A percentile compares a stretch with the other conserved stretches of the same genome.
Conservation (phyloP, 208 protist genomes). For the Jaenimonas drosophilae region DNA sequence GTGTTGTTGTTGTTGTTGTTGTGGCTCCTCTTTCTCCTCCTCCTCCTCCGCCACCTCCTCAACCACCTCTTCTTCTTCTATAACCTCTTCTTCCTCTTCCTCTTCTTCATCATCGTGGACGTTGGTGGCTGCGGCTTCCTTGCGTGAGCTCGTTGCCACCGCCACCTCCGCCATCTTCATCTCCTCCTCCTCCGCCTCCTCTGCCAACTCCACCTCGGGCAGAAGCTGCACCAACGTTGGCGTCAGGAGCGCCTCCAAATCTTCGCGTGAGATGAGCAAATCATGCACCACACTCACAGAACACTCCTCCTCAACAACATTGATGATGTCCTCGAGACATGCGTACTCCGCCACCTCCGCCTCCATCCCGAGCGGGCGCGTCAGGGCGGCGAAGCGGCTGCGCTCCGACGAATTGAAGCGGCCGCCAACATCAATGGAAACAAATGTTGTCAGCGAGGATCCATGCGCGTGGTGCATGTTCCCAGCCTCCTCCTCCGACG, state of each 20-base stretch:
- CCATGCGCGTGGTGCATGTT: conserved; percentile 3
- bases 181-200: background rate
- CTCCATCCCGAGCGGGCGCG: conserved; percentile 48
- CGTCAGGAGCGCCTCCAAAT: conserved; percentile 71
- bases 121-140: conserved; percentile 1
- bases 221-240: conserved; percentile 76
- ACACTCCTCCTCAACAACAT: conserved; percentile 35
- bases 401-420: conserved; percentile 51
- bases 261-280: conserved; percentile 61
- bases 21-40: conserved; percentile 13
- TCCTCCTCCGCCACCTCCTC: conserved; percentile 15
- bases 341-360: conserved; percentile 34
- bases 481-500: conserved; percentile 7
- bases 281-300: conserved; percentile 65
- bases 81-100: conserved; percentile 6
- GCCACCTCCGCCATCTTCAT: background rate
- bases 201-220: conserved; percentile 30
- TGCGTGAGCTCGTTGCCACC: too few species aligned
- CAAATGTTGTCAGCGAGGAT: conserved; percentile 30
- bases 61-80: conserved; percentile 5
- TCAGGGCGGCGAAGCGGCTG: conserved; percentile 34
- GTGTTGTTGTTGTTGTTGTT: conserved; percentile 8
- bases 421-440: conserved; percentile 51
- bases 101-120: conserved; percentile 3
- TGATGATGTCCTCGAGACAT: conserved; percentile 64